Evolutionary conservation across 768 basidiomycete genomes (phyloP).

Genomic region (Leccinum ochraceum): DNA sequence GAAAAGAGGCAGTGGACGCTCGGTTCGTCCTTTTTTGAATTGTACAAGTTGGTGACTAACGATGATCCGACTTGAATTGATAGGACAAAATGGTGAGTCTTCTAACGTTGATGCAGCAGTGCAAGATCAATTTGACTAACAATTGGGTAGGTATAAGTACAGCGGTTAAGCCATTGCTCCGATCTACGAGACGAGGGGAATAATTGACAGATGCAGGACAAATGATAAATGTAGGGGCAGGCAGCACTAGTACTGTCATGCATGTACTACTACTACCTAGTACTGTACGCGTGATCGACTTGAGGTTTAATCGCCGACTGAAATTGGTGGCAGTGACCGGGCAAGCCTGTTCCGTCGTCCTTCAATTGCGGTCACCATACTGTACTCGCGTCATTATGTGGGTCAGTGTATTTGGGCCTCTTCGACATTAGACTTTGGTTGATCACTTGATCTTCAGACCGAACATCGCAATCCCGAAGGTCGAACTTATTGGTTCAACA

Average conservation of each 20-base stretch:
- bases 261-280: too few species aligned
- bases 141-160: constrained; percentile 30
- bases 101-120: background rate
- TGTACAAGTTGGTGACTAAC: constrained; percentile 4
- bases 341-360: background rate
- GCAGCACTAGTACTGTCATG: too few species aligned
- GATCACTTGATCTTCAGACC: constrained; percentile 50
- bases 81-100: constrained; percentile 32
- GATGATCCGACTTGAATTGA: background rate
- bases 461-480: constrained; percentile 95
- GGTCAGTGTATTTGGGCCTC: constrained; percentile 24
- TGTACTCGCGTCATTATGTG: constrained; percentile 26
- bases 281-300: background rate
- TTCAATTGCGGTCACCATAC: constrained; percentile 4
- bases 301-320: constrained; percentile 25
- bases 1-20: constrained; percentile 88
- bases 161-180: constrained; percentile 13
- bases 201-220: background rate
- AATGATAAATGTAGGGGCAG: background rate
- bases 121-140: constrained; percentile 3
- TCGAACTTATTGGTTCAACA: constrained; percentile 98
- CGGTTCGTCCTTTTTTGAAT: constrained; percentile 36
- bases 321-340: constrained; percentile 14
- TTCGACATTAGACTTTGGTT: background rate
- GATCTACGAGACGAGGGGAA: background rate